Evolutionary conservation across 129 eudicot genomes (phyloP), one percentile per base, ranked within the genome.

Genomic region (Deinandra increscens): DNA sequence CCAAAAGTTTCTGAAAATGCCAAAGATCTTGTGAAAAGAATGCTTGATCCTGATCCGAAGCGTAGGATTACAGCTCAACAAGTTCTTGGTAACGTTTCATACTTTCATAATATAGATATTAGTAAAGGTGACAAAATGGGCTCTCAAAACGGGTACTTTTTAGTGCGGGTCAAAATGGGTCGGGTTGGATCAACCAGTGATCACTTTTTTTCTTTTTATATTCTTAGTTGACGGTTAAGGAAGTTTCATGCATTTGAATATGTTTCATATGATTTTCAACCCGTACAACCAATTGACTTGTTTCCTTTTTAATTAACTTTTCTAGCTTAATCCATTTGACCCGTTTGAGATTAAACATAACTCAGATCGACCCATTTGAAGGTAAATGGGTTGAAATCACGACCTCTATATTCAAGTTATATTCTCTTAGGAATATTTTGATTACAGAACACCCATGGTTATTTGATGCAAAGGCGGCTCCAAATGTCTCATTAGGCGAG

Each of bases 1-100:
- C 88, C 97, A n/a, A 87, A 79, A 87, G 93, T 94, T 66, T 89
- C 99, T 4, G 93, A 94, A 36, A 87, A 75, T 60, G 99, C 97
- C 18, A 94, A 94, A 80, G 99, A 94, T 77, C 99, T 94, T 44
- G 89, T 92, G 15, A 81, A 81, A 86, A 92, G 84, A 82, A 92
- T 92, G 98, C 98, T 92, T 73, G 74, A 92, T 63, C 98, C 91
- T 58, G 91, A 92, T 73, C 95, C 98, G 51, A 77, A 72, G 29
- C 77, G 66, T 48, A 83, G 98, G 29, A 88, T 92, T 73, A 83
- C 98, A 55, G 98, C 96, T 73, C 84, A 83, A 59, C 88, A 85
- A 84, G 98, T 92, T 39, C 91, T 92, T 59, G 96, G 98, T 89
- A 84, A 64, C 58, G 38, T 58, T 68, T 13, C 9, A 18, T 50